Conservation (phyloP, 768 basidiomycete species). For the Boletus insuetus region DNA sequence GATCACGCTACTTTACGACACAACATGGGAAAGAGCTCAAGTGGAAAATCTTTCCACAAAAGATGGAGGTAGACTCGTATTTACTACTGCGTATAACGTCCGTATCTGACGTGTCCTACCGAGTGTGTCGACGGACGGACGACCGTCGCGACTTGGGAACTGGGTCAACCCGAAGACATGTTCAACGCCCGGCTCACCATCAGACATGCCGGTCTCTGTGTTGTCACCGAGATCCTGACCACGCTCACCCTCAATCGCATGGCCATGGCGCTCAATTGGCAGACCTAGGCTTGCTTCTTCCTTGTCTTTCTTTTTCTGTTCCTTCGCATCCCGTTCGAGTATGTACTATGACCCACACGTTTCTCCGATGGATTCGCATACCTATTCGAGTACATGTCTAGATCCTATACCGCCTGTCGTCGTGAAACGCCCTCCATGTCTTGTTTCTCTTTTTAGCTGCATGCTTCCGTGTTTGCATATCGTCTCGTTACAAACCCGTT, state of each 20-base stretch:
- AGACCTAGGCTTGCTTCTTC: neutral
- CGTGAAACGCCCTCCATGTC: constrained; percentile 18
- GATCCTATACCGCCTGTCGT: constrained; percentile 6
- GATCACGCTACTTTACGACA: constrained; percentile 73
- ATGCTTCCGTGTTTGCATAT: constrained; percentile 14
- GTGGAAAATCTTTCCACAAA: constrained; percentile 62
- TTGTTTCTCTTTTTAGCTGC: neutral
- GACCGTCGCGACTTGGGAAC: constrained; percentile 66
- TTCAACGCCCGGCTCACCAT: constrained; percentile 61
- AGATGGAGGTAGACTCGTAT: constrained; percentile 59
- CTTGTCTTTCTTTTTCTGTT: no score
- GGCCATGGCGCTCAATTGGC: constrained; percentile 59
- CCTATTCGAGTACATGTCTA: neutral
- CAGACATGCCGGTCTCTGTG: constrained; percentile 51
- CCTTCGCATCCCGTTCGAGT: no score
- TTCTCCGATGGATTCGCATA: neutral
- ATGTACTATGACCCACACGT: no score
- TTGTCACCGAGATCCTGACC: constrained; percentile 76
- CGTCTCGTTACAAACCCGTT: neutral
- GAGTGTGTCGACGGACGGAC: constrained; percentile 67
- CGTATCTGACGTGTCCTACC: neutral
- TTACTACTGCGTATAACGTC: neutral
- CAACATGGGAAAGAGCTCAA: constrained; percentile 71
- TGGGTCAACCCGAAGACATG: constrained; percentile 52
- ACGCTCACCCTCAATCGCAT: constrained; percentile 74